Evolutionary conservation across 345 rosid species (phyloP).

Genomic region (Lumnitzera littorea): DNA sequence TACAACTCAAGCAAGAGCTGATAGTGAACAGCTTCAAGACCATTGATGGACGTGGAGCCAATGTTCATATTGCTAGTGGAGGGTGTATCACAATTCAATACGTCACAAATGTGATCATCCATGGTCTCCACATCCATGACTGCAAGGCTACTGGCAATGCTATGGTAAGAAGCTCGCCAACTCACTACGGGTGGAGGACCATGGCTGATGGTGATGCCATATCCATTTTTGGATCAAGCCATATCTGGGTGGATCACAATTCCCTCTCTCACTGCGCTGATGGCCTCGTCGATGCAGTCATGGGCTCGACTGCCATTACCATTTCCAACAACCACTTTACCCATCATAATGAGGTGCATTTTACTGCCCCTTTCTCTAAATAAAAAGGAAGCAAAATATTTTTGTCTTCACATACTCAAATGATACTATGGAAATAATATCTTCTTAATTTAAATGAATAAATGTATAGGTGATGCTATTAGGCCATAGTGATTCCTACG

Average conservation of each 20-base stretch:
- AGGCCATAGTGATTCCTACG: slow-evolving; percentile 50
- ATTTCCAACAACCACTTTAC: slow-evolving; percentile 48
- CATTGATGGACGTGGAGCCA: slow-evolving; percentile 18
- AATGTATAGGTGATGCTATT: slow-evolving; percentile 28
- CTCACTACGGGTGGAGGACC: slow-evolving; percentile 22
- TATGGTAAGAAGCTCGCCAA: slow-evolving; percentile 22
- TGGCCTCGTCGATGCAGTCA: slow-evolving; percentile 49
- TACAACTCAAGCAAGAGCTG: slow-evolving; percentile 21
- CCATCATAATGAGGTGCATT: slow-evolving; percentile 22
- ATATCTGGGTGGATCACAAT: slow-evolving; percentile 46
- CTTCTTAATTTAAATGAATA: neutral
- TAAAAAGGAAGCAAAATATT: neutral
- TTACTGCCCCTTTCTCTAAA: neutral
- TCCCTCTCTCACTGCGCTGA: slow-evolving; percentile 49
- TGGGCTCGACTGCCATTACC: slow-evolving; percentile 54
- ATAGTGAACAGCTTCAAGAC: slow-evolving; percentile 27
- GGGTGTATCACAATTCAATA: slow-evolving; percentile 21
- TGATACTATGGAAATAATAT: neutral
- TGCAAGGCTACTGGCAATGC: slow-evolving; percentile 24
- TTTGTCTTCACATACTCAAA: neutral
- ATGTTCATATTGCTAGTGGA: slow-evolving; percentile 21
- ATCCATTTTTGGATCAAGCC: slow-evolving; percentile 46
- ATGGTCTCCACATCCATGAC: slow-evolving; percentile 24
- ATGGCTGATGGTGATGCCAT: slow-evolving; percentile 49
- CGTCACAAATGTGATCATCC: slow-evolving; percentile 19